A percentile compares a stretch with the other conserved stretches of the same genome.
phyloP scores from a whole-genome alignment of 306 rosid species.

The Potentilla sterilis region DNA sequence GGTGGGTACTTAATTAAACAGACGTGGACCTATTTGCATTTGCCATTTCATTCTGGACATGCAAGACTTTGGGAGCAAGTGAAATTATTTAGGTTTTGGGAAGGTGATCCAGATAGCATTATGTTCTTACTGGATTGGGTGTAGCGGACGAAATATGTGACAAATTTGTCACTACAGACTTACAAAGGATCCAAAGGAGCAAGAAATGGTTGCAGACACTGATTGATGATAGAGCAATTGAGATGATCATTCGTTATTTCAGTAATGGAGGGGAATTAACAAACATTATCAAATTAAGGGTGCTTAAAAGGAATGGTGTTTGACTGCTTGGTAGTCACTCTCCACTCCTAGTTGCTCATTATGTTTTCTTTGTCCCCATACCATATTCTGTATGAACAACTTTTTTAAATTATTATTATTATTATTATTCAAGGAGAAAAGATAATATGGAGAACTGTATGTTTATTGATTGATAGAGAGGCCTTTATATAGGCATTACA shows the following conservation, averaged over 20 bases:
- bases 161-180: background rate
- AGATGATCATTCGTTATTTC: background rate
- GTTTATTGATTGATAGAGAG: too few species aligned
- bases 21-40: slow-evolving; percentile 23
- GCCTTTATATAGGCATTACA: too few species aligned
- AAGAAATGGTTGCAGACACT: background rate
- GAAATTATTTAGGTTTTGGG: background rate
- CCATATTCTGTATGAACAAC: too few species aligned
- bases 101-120: background rate
- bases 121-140: background rate
- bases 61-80: slow-evolving; percentile 13
- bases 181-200: background rate
- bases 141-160: background rate
- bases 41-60: slow-evolving; percentile 7
- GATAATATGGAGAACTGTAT: too few species aligned
- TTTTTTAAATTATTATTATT: too few species aligned
- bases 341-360: background rate
- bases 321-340: background rate
- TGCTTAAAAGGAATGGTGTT: background rate
- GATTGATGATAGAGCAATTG: background rate
- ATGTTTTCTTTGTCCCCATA: background rate
- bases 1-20: background rate
- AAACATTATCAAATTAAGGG: background rate
- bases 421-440: too few species aligned
- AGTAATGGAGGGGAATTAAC: background rate